Evolutionary conservation across 2,329 filamentous ascomycete species (phyloP), one percentile per base, ranked within the genome.

Genomic region (Ophiosphaerella korrae): DNA sequence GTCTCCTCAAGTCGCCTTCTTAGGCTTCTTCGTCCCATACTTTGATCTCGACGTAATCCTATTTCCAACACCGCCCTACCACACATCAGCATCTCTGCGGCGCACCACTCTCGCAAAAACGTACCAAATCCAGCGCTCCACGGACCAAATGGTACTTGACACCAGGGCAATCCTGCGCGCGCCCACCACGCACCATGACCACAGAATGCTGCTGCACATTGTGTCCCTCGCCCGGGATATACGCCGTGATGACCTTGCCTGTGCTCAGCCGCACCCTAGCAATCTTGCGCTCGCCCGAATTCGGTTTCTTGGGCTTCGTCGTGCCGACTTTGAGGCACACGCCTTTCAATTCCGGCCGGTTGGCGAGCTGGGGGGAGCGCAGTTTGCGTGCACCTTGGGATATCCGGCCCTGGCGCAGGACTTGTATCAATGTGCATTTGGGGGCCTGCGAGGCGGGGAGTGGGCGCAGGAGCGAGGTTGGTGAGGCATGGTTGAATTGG

Each of bases 131-230:
- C 76, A 96, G 79, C 16, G 92, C 90, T 29, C 94, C 94, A 72
- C 94, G 82, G 36, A 99, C 90, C 67, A 97, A 79, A 75, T 95
- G 91, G 74, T 99, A 99, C 71, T 92, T 88, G 77, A 99, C 94
- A 87, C 94, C 94, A 55, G 94, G 94, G 79, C 94, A 99, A 86
- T 99, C 94, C 83, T 97, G 94, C 59, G 86, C 87, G 72, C 94
- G 83, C 2, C 94, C 94, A 51, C 94, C 94, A 61, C 94, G 83
- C n/a, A 99, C 92, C 61, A 97, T 81, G 48, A 99, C 94, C 40
- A 99, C 94, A 66, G 89, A 95, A 81, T 99, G 95, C 82, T 97
- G 94, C 82, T 97, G 93, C 61, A 97, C 92, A 76, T 97, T 99
- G 78, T 99, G 94, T 42, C 94, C 93, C 84, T 97, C 93, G 45